A percentile compares a stretch with the other conserved stretches of the same genome.
phyloP scores from a whole-genome alignment of 2,329 filamentous ascomycete species.

The Anthostomella pinea region DNA sequence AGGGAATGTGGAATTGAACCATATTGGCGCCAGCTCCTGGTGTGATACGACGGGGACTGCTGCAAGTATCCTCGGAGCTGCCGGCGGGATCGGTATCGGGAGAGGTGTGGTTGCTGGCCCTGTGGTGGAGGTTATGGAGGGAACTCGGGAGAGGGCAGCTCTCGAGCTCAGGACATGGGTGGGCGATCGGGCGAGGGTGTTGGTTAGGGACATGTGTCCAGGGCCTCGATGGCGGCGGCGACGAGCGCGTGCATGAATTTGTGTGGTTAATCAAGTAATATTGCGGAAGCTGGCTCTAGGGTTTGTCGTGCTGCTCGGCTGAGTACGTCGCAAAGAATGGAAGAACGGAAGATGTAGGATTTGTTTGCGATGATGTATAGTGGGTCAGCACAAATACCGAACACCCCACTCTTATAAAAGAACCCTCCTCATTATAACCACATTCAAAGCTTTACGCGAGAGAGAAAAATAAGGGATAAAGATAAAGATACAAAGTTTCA shows the following conservation, averaged over 20 bases:
- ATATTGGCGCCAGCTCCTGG: conserved; percentile 37
- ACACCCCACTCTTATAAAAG: too few species aligned
- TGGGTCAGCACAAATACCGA: too few species aligned
- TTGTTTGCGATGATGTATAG: too few species aligned
- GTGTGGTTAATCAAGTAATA: too few species aligned
- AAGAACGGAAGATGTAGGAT: too few species aligned
- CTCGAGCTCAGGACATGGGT: conserved; percentile 27
- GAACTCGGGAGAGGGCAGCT: conserved; percentile 23
- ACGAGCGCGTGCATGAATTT: conserved; percentile 25
- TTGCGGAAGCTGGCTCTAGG: too few species aligned
- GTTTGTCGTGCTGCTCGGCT: too few species aligned
- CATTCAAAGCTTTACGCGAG: too few species aligned
- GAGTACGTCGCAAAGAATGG: too few species aligned
- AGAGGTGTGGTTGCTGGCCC: conserved; percentile 3
- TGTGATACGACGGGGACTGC: conserved; percentile 16
- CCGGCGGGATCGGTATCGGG: conserved; percentile 9
- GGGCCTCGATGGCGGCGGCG: conserved; percentile 24
- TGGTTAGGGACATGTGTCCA: conserved; percentile 35
- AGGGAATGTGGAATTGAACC: conserved; percentile 42
- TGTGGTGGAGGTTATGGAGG: conserved; percentile 13
- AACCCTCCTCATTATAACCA: too few species aligned
- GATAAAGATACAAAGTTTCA: too few species aligned
- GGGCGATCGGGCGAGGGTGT: conserved; percentile 30
- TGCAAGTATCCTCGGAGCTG: conserved; percentile 10
- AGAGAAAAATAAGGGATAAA: too few species aligned